phyloP scores from a whole-genome alignment of 495 filamentous ascomycete species.

The Aspergillus wentii region DNA sequence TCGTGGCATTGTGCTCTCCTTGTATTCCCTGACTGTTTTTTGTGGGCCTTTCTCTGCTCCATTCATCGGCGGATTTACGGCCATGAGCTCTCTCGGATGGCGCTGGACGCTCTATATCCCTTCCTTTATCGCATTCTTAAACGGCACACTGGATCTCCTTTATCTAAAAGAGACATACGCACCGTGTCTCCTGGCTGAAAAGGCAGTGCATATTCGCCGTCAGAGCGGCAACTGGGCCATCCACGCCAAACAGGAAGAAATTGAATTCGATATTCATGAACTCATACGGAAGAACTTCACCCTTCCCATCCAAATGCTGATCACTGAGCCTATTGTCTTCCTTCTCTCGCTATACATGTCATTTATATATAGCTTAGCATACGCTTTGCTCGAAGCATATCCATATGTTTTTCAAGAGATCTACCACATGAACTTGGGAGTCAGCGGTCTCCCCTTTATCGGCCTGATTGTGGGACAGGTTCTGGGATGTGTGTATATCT shows the following conservation, averaged over 20 bases:
- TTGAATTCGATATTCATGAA: constrained; percentile 31
- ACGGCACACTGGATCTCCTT: constrained; percentile 12
- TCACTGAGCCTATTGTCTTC: constrained; percentile 41
- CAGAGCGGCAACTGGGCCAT: constrained; percentile 41
- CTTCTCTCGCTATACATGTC: constrained; percentile 36
- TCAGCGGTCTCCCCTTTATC: constrained; percentile 26
- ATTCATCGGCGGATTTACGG: constrained; percentile 38
- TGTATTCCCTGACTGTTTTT: constrained; percentile 44
- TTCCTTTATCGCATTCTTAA: constrained; percentile 27
- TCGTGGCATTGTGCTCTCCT: constrained; percentile 38
- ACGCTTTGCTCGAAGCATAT: constrained; percentile 26
- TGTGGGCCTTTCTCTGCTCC: constrained; percentile 39
- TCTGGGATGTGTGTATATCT: constrained; percentile 16
- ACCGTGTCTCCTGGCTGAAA: constrained; percentile 28
- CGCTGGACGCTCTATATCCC: constrained; percentile 43
- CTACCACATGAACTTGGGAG: constrained; percentile 22
- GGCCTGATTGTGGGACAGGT: constrained; percentile 28
- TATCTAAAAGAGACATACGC: constrained; percentile 35
- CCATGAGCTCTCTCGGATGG: constrained; percentile 33
- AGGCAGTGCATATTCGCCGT: constrained; percentile 33
- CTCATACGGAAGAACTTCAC: constrained; percentile 33
- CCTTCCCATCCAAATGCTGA: constrained; percentile 36
- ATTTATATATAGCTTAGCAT: constrained; percentile 35
- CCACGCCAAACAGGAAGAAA: constrained; percentile 43
- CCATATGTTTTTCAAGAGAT: constrained; percentile 26